Evolutionary conservation across 2,329 filamentous ascomycete species (phyloP).

Genomic region (Colletotrichum sp.): DNA sequence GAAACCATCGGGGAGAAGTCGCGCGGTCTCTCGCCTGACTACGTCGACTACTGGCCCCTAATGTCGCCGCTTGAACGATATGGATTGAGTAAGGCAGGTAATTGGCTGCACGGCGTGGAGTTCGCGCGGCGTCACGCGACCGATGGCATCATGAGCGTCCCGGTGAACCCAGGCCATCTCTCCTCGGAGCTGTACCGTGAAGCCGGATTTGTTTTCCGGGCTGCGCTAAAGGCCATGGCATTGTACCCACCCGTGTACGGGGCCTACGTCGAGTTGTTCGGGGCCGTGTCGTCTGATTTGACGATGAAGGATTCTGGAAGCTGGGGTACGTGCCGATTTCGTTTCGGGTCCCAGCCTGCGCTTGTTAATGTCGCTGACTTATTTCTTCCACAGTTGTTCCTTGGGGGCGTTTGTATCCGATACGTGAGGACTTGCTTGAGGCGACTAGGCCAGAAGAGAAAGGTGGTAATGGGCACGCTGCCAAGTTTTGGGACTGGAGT

Average conservation of each 20-base stretch:
- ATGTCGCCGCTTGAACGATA: conserved; percentile 27
- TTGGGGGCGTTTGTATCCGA: conserved; percentile 10
- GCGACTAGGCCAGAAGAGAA: conserved; percentile 27
- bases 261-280: conserved; percentile 52
- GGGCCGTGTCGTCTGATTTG: conserved; percentile 47
- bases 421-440: conserved; percentile 29
- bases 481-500: conserved; percentile 33
- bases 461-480: conserved; percentile 30
- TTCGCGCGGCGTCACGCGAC: conserved; percentile 29
- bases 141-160: conserved; percentile 18
- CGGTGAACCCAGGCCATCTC: conserved; percentile 44
- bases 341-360: background rate
- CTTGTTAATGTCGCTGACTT: background rate
- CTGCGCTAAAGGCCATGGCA: conserved; percentile 30
- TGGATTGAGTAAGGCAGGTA: conserved; percentile 32
- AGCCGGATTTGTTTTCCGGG: background rate
- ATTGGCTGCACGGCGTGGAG: conserved; percentile 32
- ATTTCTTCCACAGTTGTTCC: background rate
- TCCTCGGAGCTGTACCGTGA: conserved; percentile 22
- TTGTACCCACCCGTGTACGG: conserved; percentile 36
- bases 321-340: conserved; percentile 26
- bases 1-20: conserved; percentile 27
- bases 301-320: conserved; percentile 37
- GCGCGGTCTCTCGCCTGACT: conserved; percentile 26
- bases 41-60: conserved; percentile 27